A percentile compares a stretch with the other conserved stretches of the same genome.
These are phyloP conservation scores for Boletus insuetus DNA, from an alignment of 768 basidiomycete genomes.

Conservation along the genomic window DNA sequence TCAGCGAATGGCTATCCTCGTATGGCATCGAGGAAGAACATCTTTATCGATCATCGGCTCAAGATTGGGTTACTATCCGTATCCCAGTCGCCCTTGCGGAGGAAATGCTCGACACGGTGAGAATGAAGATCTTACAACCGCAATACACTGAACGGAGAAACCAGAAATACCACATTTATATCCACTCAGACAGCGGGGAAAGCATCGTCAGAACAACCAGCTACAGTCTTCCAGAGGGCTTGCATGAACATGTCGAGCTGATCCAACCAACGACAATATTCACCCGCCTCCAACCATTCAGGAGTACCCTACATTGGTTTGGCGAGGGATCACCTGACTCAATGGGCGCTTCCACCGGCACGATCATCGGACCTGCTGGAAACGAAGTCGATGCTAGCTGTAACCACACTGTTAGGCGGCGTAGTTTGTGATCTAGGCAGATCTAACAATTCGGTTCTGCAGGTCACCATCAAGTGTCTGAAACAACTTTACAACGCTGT, in stretches of 20 bases:
- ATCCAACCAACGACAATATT: constrained; percentile 76
- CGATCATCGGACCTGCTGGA: constrained; percentile 32
- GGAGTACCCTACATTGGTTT: constrained; percentile 38
- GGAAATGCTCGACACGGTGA: constrained; percentile 65
- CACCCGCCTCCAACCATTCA: constrained; percentile 43
- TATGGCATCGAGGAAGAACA: constrained; percentile 51
- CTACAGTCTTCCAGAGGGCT: constrained; percentile 60
- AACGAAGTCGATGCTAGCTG: constrained; percentile 46
- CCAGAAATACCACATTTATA: constrained; percentile 64
- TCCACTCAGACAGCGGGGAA: constrained; percentile 51
- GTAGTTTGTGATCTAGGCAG: background rate
- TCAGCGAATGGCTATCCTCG: constrained; percentile 59
- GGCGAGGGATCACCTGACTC: constrained; percentile 1
- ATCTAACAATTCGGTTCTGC: background rate
- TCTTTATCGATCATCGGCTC: constrained; percentile 55
- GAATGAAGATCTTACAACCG: constrained; percentile 9
- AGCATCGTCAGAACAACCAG: constrained; percentile 59
- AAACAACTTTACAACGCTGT: constrained; percentile 54
- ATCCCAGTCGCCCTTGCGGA: constrained; percentile 61
- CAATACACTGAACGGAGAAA: background rate
- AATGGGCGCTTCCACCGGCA: constrained; percentile 1
- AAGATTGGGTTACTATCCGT: constrained; percentile 65
- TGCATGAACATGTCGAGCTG: constrained; percentile 62
- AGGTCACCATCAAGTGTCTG: constrained; percentile 53
- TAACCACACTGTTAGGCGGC: constrained; percentile 31